Evolutionary conservation across 2,329 filamentous ascomycete genomes (phyloP).

Genomic region (Fusarium sp.): DNA sequence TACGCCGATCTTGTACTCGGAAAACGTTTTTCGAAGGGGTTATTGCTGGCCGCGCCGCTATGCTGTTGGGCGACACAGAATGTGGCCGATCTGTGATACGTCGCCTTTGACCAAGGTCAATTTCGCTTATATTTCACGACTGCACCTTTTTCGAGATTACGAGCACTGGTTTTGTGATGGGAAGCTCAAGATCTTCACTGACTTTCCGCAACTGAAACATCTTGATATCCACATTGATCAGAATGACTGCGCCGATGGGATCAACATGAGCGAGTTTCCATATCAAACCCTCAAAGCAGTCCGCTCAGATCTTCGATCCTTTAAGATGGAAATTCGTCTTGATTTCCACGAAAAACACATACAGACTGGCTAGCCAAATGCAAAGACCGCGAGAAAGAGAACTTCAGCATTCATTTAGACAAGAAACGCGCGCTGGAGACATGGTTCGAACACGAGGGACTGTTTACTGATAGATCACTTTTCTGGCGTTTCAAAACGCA

Average conservation of each 20-base stretch:
- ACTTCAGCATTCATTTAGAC: conserved; percentile 11
- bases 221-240: conserved; percentile 8
- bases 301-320: background rate
- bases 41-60: conserved; percentile 1
- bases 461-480: conserved; percentile 2
- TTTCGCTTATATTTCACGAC: background rate
- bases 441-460: background rate
- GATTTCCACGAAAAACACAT: background rate
- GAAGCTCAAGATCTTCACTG: background rate
- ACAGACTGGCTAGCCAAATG: conserved; percentile 1
- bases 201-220: conserved; percentile 14
- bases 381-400: background rate
- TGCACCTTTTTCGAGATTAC: background rate
- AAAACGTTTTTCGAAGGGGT: conserved; percentile 6
- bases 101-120: conserved; percentile 8
- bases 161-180: background rate
- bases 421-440: conserved; percentile 11
- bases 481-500: conserved; percentile 21
- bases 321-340: background rate
- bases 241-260: background rate
- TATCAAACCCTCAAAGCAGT: background rate
- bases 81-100: background rate
- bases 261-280: background rate
- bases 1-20: conserved; percentile 2
- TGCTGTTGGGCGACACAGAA: rapidly evolving